A percentile compares a stretch with the other conserved stretches of the same genome.
Evolutionary conservation across 2,329 filamentous ascomycete species (phyloP).

Genomic region (Alternaria rosae): DNA sequence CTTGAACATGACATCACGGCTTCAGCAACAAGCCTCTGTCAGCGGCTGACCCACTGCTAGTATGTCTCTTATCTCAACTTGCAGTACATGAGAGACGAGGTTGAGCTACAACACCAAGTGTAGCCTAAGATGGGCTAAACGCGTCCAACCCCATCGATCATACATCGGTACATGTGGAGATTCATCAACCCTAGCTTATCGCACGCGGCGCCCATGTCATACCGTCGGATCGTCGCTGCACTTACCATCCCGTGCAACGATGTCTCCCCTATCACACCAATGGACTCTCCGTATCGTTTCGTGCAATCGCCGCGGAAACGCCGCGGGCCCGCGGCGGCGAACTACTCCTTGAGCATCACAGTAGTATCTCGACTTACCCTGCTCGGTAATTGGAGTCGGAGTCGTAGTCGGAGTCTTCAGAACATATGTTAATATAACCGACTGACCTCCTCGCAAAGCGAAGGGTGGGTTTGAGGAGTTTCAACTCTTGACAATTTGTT

Average conservation of each 20-base stretch:
- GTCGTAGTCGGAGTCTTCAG: neutral
- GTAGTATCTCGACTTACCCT: neutral
- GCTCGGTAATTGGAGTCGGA: slow-evolving; percentile 5
- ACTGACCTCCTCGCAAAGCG: neutral
- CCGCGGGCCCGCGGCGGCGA: neutral
- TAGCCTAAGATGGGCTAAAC: too few relatives aligned
- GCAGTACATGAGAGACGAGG: neutral
- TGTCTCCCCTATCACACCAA: slow-evolving; percentile 8
- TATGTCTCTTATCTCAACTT: neutral
- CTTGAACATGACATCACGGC: slow-evolving; percentile 7
- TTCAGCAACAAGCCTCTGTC: slow-evolving; percentile 7
- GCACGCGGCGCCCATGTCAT: neutral
- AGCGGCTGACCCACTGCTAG: neutral
- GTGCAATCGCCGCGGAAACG: slow-evolving; percentile 11
- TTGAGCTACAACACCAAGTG: neutral
- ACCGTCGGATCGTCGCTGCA: slow-evolving; percentile 4
- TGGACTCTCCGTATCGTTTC: neutral
- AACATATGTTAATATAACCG: neutral
- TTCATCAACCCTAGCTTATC: slow-evolving; percentile 9
- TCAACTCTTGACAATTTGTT: neutral
- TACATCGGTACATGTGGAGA: neutral
- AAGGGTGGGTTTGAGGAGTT: neutral
- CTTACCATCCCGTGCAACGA: neutral
- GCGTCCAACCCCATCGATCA: neutral
- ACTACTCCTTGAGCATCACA: neutral